phyloP scores from a whole-genome alignment of 2,329 filamentous ascomycete species.

The Nectriaceae sp. region DNA sequence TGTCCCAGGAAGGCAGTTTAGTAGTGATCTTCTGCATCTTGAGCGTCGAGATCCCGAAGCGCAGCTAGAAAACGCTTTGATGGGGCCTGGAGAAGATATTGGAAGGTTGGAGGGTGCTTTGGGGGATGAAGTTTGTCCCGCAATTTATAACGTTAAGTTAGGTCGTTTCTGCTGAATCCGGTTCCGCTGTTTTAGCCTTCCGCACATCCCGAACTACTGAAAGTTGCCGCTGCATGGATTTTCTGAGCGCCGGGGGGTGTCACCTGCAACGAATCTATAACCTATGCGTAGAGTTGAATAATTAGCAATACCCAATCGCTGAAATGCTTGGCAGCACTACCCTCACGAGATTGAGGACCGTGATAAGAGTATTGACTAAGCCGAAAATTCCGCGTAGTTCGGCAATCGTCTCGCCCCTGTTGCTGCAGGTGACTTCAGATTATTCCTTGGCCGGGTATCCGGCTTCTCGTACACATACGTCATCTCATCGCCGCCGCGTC shows the following conservation, averaged over 20 bases:
- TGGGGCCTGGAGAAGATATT: background rate
- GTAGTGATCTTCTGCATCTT: conserved; percentile 38
- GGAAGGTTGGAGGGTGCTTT: background rate
- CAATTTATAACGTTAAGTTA: background rate
- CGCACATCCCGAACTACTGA: background rate
- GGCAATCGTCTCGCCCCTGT: too few species aligned
- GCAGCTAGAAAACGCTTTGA: background rate
- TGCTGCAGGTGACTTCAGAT: background rate
- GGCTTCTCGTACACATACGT: background rate
- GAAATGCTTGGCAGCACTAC: background rate
- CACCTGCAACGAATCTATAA: background rate
- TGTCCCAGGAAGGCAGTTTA: conserved; percentile 50
- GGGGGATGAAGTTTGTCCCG: background rate
- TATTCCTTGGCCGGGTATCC: background rate
- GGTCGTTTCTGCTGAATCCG: background rate
- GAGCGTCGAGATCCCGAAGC: background rate
- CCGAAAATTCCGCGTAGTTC: background rate
- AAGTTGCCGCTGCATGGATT: background rate
- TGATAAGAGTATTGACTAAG: background rate
- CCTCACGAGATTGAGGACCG: background rate
- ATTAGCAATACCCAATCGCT: background rate
- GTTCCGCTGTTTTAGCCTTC: background rate
- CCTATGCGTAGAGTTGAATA: background rate
- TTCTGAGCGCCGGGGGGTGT: too few species aligned
- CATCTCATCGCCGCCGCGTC: too few species aligned